Evolutionary conservation across 75 land plant genomes (phyloP).

Genomic region (Pseudotsuga menziesii): DNA sequence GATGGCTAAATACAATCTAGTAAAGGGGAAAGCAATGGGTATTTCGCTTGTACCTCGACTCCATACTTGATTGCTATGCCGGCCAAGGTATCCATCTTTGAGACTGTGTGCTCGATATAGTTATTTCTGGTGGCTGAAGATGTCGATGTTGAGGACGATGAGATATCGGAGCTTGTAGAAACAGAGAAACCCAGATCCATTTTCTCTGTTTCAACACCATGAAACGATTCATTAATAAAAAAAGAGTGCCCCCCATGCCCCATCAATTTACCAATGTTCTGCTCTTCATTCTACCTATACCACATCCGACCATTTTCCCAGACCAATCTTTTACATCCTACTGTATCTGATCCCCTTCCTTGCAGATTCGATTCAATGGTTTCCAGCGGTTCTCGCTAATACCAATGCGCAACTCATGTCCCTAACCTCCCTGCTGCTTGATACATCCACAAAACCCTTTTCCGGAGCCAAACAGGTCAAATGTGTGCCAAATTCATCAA

Average conservation of each 20-base stretch:
- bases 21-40: not conserved
- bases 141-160: not conserved
- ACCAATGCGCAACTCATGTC: too few relatives aligned
- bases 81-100: slow-evolving; percentile 72
- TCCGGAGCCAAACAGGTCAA: not conserved
- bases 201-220: not conserved
- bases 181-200: slow-evolving; percentile 8
- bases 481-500: not conserved
- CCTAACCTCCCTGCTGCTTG: too few relatives aligned
- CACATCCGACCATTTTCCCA: not conserved
- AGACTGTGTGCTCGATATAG: slow-evolving; percentile 54
- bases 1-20: too few relatives aligned
- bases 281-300: not conserved
- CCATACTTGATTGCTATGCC: slow-evolving; percentile 87
- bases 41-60: slow-evolving; percentile 50
- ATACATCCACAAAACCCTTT: not conserved
- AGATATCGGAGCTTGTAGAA: not conserved
- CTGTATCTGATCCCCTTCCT: not conserved
- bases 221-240: not conserved
- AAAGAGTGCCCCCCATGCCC: slow-evolving; percentile 4
- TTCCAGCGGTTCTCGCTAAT: too few relatives aligned
- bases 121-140: slow-evolving; percentile 7
- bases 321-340: not conserved
- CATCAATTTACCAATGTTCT: not conserved
- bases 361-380: not conserved